These are phyloP conservation scores for Exsudoporus floridanus DNA, from an alignment of 1,284 basidiomycete species.

Conservation along the genomic window DNA sequence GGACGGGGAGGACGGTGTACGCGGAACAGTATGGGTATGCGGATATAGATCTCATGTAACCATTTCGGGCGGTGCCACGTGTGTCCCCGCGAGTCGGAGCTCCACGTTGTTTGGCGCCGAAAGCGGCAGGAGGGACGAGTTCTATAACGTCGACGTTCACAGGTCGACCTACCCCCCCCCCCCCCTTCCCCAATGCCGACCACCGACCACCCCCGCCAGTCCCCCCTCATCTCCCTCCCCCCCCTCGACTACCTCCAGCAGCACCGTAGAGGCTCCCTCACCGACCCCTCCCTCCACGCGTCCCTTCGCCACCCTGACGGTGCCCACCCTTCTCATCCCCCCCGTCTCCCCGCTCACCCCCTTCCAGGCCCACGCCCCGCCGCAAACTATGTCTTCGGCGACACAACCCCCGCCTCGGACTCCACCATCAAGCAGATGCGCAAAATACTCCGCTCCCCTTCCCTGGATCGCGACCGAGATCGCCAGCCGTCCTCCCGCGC, in stretches of 20 bases:
- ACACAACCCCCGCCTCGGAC: slow-evolving; percentile 48
- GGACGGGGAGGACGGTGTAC: slow-evolving; percentile 45
- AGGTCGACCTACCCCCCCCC: not conserved
- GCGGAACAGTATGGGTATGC: slow-evolving; percentile 51
- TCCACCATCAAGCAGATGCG: slow-evolving; percentile 44
- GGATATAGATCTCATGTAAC: no score
- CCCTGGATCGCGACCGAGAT: slow-evolving; percentile 38
- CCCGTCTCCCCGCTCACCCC: slow-evolving; percentile 9
- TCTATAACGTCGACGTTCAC: slow-evolving; percentile 32
- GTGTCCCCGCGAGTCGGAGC: slow-evolving; percentile 31
- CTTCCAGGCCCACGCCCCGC: slow-evolving; percentile 52
- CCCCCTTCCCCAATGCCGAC: slow-evolving; percentile 18
- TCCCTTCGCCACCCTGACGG: slow-evolving; percentile 21
- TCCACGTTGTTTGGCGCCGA: slow-evolving; percentile 32
- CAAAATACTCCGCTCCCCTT: slow-evolving; percentile 53
- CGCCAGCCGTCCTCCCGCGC: slow-evolving; percentile 16
- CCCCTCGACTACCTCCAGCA: slow-evolving; percentile 75
- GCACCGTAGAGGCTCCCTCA: slow-evolving; percentile 75
- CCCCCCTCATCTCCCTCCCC: slow-evolving; percentile 53
- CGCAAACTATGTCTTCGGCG: slow-evolving; percentile 70
- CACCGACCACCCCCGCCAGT: slow-evolving; percentile 24
- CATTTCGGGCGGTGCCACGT: slow-evolving; percentile 33
- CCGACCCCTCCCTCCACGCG: slow-evolving; percentile 74
- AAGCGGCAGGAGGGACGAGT: slow-evolving; percentile 23
- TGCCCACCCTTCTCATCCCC: not conserved